These are phyloP conservation scores for Sphagnum contortum DNA, from an alignment of 225 moss, liverwort and hornwort genomes.

Conservation along the genomic window DNA sequence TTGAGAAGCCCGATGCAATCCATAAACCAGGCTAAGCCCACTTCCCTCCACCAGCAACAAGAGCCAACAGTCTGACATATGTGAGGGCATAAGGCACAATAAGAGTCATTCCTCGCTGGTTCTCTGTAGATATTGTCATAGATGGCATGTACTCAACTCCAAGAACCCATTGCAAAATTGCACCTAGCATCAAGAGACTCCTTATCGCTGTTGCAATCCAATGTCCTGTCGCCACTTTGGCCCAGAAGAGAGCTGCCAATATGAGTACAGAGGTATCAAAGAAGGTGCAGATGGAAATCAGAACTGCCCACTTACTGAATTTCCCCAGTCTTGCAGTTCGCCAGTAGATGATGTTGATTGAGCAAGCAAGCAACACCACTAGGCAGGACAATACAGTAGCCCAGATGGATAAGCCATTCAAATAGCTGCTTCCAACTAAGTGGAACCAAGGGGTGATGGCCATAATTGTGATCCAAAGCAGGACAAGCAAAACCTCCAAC, in stretches of 20 bases:
- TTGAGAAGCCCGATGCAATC: too few species aligned
- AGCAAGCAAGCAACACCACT: conserved; percentile 4
- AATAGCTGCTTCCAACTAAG: conserved; percentile 22
- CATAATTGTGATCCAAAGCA: conserved; percentile 15
- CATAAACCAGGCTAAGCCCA: conserved; percentile 4
- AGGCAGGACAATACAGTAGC: conserved; percentile 6
- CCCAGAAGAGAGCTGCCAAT: conserved; percentile 13
- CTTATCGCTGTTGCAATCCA: conserved; percentile 16
- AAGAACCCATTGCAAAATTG: conserved; percentile 15
- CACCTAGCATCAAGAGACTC: conserved; percentile 9
- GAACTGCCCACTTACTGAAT: not conserved
- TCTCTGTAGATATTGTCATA: not conserved
- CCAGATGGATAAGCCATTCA: conserved; percentile 10
- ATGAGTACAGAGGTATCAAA: conserved; percentile 4
- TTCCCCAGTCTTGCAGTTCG: not conserved
- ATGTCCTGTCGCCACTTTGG: conserved; percentile 10
- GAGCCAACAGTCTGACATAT: conserved; percentile 13
- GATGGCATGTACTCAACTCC: conserved; percentile 16
- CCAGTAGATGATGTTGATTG: conserved; percentile 4
- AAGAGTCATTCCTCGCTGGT: not conserved
- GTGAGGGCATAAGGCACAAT: conserved; percentile 21
- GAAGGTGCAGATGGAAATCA: conserved; percentile 2
- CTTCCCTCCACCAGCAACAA: conserved; percentile 17
- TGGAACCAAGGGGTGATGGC: conserved; percentile 22
- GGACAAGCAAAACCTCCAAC: conserved; percentile 1